These are phyloP conservation scores for Candida arabinofermentans DNA, from an alignment of 805 yeast species.

Conservation along the genomic window DNA sequence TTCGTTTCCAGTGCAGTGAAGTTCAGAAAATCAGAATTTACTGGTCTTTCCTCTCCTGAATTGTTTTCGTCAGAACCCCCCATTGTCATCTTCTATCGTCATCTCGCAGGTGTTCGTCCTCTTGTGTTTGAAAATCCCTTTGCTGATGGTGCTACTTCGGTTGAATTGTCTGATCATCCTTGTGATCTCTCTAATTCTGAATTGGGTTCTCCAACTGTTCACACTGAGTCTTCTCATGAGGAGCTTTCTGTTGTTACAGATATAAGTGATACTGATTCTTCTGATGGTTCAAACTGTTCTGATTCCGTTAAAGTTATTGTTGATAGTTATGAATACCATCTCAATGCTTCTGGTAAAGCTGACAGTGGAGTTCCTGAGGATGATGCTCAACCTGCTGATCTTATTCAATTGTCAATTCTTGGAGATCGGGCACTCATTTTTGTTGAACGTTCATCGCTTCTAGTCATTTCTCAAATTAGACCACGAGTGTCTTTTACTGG, in stretches of 20 bases:
- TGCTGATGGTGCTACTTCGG: not conserved
- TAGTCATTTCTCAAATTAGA: not conserved
- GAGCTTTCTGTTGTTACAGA: not conserved
- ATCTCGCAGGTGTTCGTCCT: too few species aligned
- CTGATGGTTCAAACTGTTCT: too few species aligned
- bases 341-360: not conserved
- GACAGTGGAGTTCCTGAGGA: not conserved
- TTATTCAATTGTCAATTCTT: not conserved
- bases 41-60: not conserved
- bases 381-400: not conserved
- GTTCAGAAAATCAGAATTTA: not conserved
- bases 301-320: not conserved
- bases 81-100: too few species aligned
- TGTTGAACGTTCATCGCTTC: not conserved
- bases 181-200: not conserved
- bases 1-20: constrained; percentile 2
- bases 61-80: not conserved
- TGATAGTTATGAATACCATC: not conserved
- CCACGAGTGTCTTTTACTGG: not conserved
- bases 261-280: not conserved
- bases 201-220: not conserved
- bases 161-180: not conserved
- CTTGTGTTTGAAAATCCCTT: not conserved
- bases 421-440: not conserved
- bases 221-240: too few species aligned